Evolutionary conservation across 2,329 filamentous ascomycete genomes (phyloP).

Genomic region (Xylaria sp.): DNA sequence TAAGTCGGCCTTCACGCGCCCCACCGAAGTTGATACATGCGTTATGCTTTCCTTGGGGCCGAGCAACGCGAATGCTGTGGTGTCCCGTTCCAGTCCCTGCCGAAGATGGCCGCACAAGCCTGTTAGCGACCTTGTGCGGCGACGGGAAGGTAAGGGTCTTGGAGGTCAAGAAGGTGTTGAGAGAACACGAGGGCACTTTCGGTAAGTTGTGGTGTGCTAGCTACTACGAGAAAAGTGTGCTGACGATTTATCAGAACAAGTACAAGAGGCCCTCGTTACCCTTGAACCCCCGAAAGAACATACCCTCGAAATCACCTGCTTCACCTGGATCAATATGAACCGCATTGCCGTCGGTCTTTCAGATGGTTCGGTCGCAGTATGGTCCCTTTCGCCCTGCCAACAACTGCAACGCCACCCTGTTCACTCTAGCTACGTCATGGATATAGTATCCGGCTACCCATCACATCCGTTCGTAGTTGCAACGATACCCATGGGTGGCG

Average conservation of each 20-base stretch:
- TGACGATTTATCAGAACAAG: constrained; percentile 44
- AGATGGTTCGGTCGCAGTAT: constrained; percentile 59
- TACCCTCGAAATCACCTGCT: constrained; percentile 51
- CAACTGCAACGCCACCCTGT: constrained; percentile 55
- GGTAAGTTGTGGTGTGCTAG: constrained; percentile 40
- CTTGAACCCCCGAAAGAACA: constrained; percentile 52
- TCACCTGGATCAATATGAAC: constrained; percentile 60
- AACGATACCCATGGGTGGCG: constrained; percentile 57
- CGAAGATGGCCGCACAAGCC: constrained; percentile 35
- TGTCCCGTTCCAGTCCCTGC: constrained; percentile 47
- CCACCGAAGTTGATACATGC: constrained; percentile 46
- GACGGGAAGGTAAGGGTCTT: constrained; percentile 56
- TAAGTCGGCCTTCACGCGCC: constrained; percentile 39
- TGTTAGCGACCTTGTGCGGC: constrained; percentile 53
- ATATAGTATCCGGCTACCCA: constrained; percentile 59
- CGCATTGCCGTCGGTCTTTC: constrained; percentile 58
- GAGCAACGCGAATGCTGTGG: constrained; percentile 55
- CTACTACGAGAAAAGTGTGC: constrained; percentile 11
- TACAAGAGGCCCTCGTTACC: constrained; percentile 47
- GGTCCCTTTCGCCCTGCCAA: constrained; percentile 55
- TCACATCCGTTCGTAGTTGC: constrained; percentile 59
- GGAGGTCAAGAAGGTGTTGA: constrained; percentile 40
- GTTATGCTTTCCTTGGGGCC: constrained; percentile 54
- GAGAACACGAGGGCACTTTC: constrained; percentile 38
- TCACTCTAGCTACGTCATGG: constrained; percentile 57